These are phyloP conservation scores for Fraxinus nigra DNA, from an alignment of 305 asterid species.

Conservation along the genomic window DNA sequence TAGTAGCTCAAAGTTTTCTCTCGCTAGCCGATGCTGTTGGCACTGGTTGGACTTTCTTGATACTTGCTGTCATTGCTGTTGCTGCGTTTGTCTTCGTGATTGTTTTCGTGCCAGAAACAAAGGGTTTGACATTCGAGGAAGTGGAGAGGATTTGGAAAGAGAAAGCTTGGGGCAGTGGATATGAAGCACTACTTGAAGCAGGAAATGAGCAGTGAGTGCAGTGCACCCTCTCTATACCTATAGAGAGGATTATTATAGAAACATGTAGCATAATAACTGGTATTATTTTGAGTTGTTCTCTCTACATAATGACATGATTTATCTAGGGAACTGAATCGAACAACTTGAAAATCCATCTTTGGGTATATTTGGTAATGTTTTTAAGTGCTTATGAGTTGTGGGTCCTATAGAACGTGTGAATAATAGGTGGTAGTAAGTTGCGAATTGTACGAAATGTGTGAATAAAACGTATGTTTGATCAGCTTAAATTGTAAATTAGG, in stretches of 20 bases:
- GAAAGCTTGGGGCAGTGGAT: slow-evolving; percentile 46
- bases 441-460: neutral
- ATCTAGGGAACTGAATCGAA: neutral
- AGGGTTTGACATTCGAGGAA: slow-evolving; percentile 83
- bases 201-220: slow-evolving; percentile 16
- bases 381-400: neutral
- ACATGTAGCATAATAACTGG: neutral
- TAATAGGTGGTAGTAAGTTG: neutral
- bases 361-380: neutral
- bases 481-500: neutral
- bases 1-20: slow-evolving; percentile 88
- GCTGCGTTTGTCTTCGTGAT: slow-evolving; percentile 62
- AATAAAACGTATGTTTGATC: neutral
- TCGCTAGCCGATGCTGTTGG: slow-evolving; percentile 70
- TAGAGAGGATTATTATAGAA: neutral
- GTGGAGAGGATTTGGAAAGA: slow-evolving; percentile 80
- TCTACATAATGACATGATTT: neutral
- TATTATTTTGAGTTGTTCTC: neutral
- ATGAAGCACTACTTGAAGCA: slow-evolving; percentile 40
- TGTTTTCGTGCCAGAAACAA: slow-evolving; percentile 75
- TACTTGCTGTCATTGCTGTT: slow-evolving; percentile 63
- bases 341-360: neutral
- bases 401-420: neutral
- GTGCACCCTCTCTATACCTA: neutral
- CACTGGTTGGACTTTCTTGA: slow-evolving; percentile 62